A percentile compares a stretch with the other conserved stretches of the same genome.
phyloP scores from a whole-genome alignment of 2,329 filamentous ascomycete species.

The Alternaria alternata region DNA sequence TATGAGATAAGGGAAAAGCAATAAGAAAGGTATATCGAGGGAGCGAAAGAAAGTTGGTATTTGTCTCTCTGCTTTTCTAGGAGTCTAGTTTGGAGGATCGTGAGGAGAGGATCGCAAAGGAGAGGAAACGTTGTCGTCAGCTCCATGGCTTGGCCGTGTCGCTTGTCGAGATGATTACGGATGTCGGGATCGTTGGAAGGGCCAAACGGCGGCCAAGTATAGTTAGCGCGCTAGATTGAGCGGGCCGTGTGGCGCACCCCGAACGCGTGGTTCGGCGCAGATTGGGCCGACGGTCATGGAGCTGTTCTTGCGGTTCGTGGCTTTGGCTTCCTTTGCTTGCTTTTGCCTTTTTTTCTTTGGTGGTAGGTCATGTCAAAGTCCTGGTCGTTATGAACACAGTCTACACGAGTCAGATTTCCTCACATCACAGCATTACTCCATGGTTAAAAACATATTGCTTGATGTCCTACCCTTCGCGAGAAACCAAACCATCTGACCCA shows the following conservation, averaged over 20 bases:
- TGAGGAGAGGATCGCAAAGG: background rate
- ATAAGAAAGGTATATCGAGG: background rate
- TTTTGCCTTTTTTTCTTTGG: background rate
- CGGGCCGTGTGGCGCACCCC: slow-evolving; percentile 14
- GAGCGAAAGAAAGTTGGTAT: slow-evolving; percentile 14
- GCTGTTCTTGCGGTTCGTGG: background rate
- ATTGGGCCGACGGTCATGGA: slow-evolving; percentile 3
- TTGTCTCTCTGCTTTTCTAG: background rate
- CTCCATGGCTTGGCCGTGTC: slow-evolving; percentile 16
- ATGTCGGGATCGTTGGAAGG: slow-evolving; percentile 10
- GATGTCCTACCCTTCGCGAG: background rate
- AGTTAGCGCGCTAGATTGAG: slow-evolving; percentile 6
- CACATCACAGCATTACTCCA: background rate
- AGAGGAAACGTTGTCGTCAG: slow-evolving; percentile 18
- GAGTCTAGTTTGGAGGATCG: background rate
- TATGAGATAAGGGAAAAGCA: background rate
- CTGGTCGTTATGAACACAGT: background rate
- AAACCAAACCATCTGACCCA: background rate
- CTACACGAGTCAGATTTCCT: background rate
- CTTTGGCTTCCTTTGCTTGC: background rate
- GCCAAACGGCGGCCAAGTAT: slow-evolving; percentile 3
- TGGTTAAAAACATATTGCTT: background rate
- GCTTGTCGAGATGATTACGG: slow-evolving; percentile 14
- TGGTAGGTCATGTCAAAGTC: background rate
- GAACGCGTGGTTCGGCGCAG: slow-evolving; percentile 14